Base-by-base conservation (phyloP, 495 filamentous ascomycete species). In the Penicillium maclennaniae region DNA sequence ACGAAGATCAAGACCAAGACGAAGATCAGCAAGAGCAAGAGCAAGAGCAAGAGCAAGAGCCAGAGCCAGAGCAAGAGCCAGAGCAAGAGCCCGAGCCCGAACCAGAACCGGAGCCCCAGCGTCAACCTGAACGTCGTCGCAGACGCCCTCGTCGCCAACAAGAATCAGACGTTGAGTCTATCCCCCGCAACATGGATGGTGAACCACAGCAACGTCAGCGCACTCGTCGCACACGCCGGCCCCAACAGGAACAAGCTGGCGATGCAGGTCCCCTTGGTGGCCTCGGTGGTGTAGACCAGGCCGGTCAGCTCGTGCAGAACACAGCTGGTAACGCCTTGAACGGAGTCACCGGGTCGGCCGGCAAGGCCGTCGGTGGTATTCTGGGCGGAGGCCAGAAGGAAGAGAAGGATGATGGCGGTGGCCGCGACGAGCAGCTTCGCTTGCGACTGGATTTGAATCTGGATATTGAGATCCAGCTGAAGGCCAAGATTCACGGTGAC, bases 401-500 rank as follows among this genome's bases (percentile, higher is more conserved):
- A 28, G 69, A 78, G 43, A 68, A 70, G 5, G 76, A 70, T 0
- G 73, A 69, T 40, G 72, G 69, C 8, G 79, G 69, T 9, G 79
- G 78, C 21, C 80, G 77, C 43, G 83, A 84, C 59, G 86, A 92
- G 67, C 86, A 91, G 67, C 69, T 96, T 54, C 78, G 82, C 59
- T 59, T 96, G 72, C 69, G 91, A 47, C 68, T 96, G 49, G 90
- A 95, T 66, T 65, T 95, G 45, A 95, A 95, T 70, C 71, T 96
- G 43, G 91, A 96, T 66, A 82, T 95, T 58, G 87, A 95, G 76
- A 85, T 95, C 28, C 85, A 91, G 66, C 74, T 96, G 1, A 95
- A 95, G 81, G 91, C 91, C 17, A 88, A 89, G 73, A 93, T 96
- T 66, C 87, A 92, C 62, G 89, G 91, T 69, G 91, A 95, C 76